A percentile compares a stretch with the other conserved stretches of the same genome.
phyloP scores from a whole-genome alignment of 1,284 basidiomycete genomes.

The Cryptococcus sp. region DNA sequence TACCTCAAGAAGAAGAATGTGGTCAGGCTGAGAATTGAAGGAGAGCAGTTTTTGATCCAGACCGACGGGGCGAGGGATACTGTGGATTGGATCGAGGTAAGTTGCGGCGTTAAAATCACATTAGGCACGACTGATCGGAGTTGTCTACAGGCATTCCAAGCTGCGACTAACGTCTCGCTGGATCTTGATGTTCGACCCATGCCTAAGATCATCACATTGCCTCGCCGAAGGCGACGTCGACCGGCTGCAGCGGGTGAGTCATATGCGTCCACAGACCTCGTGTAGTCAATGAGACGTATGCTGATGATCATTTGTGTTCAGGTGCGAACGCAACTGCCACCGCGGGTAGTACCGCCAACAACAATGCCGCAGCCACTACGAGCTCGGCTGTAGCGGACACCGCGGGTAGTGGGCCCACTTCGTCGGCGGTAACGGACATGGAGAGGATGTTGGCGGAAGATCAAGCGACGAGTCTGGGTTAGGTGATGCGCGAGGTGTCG shows the following conservation, averaged over 20 bases:
- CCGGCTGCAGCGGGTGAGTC: conserved; percentile 9
- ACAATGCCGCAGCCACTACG: conserved; percentile 11
- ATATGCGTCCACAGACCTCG: background rate
- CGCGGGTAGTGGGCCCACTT: conserved; percentile 20
- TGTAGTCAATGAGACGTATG: background rate
- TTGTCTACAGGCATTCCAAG: conserved; percentile 73
- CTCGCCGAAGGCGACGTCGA: conserved; percentile 54
- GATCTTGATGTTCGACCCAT: conserved; percentile 88
- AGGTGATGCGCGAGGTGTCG: background rate
- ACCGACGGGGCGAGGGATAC: conserved; percentile 81
- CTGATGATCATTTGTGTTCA: conserved; percentile 6
- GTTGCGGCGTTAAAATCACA: conserved; percentile 21
- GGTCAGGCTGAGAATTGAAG: conserved; percentile 88
- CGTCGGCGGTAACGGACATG: conserved; percentile 41
- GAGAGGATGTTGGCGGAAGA: conserved; percentile 53
- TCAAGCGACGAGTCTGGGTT: conserved; percentile 35
- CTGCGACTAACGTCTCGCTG: conserved; percentile 86
- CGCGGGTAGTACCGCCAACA: conserved; percentile 3
- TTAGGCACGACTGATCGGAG: background rate
- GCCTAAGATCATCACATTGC: conserved; percentile 69
- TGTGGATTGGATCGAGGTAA: conserved; percentile 94
- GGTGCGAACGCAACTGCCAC: conserved; percentile 10
- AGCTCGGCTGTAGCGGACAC: conserved; percentile 14
- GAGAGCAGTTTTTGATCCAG: conserved; percentile 95
- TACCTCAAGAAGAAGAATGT: conserved; percentile 93